Evolutionary conservation across 78 protist species (phyloP), one percentile per base, ranked within the genome.

Genomic region (Mantamonas sphyraenae): DNA sequence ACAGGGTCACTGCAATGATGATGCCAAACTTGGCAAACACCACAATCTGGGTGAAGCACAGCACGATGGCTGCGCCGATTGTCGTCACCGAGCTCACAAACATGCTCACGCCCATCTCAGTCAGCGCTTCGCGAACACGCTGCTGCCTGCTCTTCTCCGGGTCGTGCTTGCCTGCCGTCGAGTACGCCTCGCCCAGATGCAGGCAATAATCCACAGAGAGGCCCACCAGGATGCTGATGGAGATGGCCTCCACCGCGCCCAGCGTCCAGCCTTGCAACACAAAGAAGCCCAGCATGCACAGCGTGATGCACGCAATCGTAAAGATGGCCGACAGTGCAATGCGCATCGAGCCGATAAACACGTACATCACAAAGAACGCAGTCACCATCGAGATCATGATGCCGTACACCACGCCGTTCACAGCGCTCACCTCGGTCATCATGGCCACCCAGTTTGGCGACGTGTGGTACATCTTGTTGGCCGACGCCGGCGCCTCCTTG

Each of bases 171-270:
- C n/a, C n/a, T n/a, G n/a, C n/a, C n/a, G n/a, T n/a, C 8, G 45
- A 7, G 68, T 63, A 63, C 43, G 68, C 68, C 68, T 63, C 68
- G 30, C 42, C 68, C 30, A 63, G 19, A 20, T 63, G 68, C 8
- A 63, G 34, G 28, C 68, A 63, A 16, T 63, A 63, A 20, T 63
- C 68, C 26, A 63, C 68, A 9, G 42, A 28, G 10, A 63, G 47
- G 14, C 68, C 68, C 9, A 63, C 19, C 68, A 63, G 42, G 12
- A 63, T 42, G 43, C 57, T 42, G 35, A 63, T 14, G 10, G 68
- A 7, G 10, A 63, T 42, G 8, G 68, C 68, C 14, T 63, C 68
- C 26, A 63, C 68, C 7, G 68, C 68, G 31, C 68, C 68, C 17
- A 63, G 9, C 14, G 12, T 12, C 68, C 68, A 63, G 22, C 68